Conservation (phyloP, 176 grass and related monocot species). For the Hordeum vulgare region MorexV3_pseudomolecules_assembly NC_058523.1:63341743-63342242, state of each 20-base stretch:
- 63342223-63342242: conserved; percentile 65
- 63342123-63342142: no score
- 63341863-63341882: neutral
- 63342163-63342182: conserved; percentile 44
- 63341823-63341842: neutral
- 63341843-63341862: neutral
- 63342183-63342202: conserved; percentile 83
- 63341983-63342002: conserved; percentile 29
- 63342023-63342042: conserved; percentile 28
- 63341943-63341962: conserved; percentile 33
- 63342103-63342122: no score
- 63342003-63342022: conserved; percentile 50
- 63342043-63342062: conserved; percentile 66
- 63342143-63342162: neutral
- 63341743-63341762: neutral
- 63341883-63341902: neutral
- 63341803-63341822: no score
- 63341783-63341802: neutral
- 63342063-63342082: conserved; percentile 99
- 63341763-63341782: neutral
- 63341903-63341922: neutral
- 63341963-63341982: conserved; percentile 56
- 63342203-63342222: conserved; percentile 41
- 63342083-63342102: conserved; percentile 77
- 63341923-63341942: neutral